A percentile compares a stretch with the other conserved stretches of the same genome.
phyloP scores from a whole-genome alignment of 805 yeast species.

The Grigorovia yakushimaensis region DNA sequence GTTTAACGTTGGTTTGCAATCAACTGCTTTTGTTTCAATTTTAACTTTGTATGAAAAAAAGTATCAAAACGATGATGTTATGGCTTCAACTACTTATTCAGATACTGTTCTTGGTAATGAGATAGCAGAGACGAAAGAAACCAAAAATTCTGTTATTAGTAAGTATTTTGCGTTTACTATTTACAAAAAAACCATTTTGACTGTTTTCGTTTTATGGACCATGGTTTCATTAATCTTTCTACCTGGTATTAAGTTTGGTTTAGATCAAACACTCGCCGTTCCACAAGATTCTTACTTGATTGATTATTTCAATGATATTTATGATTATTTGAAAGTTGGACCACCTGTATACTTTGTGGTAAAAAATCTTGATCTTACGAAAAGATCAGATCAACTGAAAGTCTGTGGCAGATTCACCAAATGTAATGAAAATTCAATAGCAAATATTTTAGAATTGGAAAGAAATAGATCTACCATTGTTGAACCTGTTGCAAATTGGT shows the following conservation, averaged over 20 bases:
- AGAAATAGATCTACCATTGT: conserved; percentile 59
- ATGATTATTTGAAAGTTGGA: conserved; percentile 67
- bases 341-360: conserved; percentile 88
- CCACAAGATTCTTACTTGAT: conserved; percentile 78
- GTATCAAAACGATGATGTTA: not conserved
- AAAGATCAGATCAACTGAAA: conserved; percentile 52
- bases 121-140: no score
- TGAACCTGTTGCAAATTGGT: conserved; percentile 86
- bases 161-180: conserved; percentile 51
- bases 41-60: conserved; percentile 33
- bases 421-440: conserved; percentile 69
- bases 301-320: conserved; percentile 69
- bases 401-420: conserved; percentile 83
- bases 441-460: conserved; percentile 79
- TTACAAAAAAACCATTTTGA: conserved; percentile 39
- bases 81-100: not conserved
- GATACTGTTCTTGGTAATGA: no score
- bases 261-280: conserved; percentile 83
- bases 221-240: conserved; percentile 59
- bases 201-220: conserved; percentile 50
- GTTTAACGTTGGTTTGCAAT: conserved; percentile 65
- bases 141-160: conserved; percentile 18
- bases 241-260: conserved; percentile 65
- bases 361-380: conserved; percentile 55
- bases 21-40: conserved; percentile 72